These are phyloP conservation scores for Heliamphora pulchella DNA, from an alignment of 179 eudicot species.

Conservation along the genomic window DNA sequence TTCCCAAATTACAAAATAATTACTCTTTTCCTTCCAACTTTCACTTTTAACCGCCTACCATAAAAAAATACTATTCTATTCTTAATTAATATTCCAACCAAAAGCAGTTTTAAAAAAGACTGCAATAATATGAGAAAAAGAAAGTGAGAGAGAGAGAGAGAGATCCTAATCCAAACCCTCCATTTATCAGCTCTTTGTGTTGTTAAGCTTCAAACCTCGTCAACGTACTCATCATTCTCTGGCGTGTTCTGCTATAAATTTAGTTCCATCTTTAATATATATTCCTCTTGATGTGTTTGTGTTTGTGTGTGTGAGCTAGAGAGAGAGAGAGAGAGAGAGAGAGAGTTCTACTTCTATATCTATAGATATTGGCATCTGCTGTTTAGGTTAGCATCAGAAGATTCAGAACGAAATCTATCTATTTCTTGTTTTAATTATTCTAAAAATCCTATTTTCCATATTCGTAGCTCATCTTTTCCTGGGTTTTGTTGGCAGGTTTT, in stretches of 20 bases:
- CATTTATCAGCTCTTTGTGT: too few species aligned
- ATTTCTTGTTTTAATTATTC: neutral
- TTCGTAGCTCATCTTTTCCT: neutral
- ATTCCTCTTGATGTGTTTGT: too few species aligned
- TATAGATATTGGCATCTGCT: slow-evolving; percentile 13
- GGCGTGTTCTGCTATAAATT: too few species aligned
- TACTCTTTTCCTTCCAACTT: slow-evolving; percentile 26
- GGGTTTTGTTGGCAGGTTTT: neutral
- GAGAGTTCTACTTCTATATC: slow-evolving; percentile 15
- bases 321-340: slow-evolving; percentile 23
- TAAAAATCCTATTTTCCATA: too few species aligned
- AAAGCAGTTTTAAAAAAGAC: slow-evolving; percentile 30
- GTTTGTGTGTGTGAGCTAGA: neutral
- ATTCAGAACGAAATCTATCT: neutral
- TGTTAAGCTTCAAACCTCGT: too few species aligned
- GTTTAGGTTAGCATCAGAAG: neutral
- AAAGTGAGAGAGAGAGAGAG: slow-evolving; percentile 12
- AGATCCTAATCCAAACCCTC: too few species aligned
- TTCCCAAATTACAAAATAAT: too few species aligned
- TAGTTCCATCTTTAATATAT: too few species aligned
- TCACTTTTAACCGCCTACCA: slow-evolving; percentile 53
- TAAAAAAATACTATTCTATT: slow-evolving; percentile 19
- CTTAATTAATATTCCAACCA: slow-evolving; percentile 28
- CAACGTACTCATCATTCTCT: too few species aligned
- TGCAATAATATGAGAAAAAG: slow-evolving; percentile 1